Base-by-base conservation (phyloP, 2,329 filamentous ascomycete species). In the Calcarisporium arbuscula region DNA sequence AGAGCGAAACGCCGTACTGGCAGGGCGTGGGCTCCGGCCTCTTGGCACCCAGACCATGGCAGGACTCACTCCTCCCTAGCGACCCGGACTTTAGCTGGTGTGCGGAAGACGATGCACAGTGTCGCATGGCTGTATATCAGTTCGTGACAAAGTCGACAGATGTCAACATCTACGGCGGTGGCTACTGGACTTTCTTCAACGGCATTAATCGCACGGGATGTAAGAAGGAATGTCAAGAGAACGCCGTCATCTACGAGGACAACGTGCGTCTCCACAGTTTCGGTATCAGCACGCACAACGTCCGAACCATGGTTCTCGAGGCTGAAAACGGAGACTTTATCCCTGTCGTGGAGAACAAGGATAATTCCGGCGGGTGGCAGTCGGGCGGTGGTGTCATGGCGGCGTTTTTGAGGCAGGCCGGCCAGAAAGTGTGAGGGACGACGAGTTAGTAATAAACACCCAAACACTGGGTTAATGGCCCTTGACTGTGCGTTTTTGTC, bases 1-100 rank as follows among this genome's bases (percentile, higher is more conserved):
- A 72, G 45, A 63, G 60, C 34, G 68, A 71, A 44, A 62, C 62
- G 2, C 61, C 67, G 0, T 71, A 70, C 46, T 54, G 54, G 48
- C 51, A 62, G 32, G 58, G 54, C 4, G 36, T 41, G 10, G 49
- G 50, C n/a, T 53, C 52, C 11, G 54, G 50, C 2, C 42, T 53
- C 3, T 40, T 46, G 17, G 58, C 62, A 5, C 64, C 65, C 6
- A 46, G 49, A 4, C 65, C 65, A 3, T 68, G 64, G 60, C 41
- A 37, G 20, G 39, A 35, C 32, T 39, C 33, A 5, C 14, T 44
- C 40, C 14, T 51, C 46, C 28, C 17, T 32, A 11, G 36, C 36
- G 28, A 54, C 43, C 43, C 55, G 40, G 18, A 48, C 45, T 39
- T 60, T 51, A 44, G 43, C 39, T 32, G 54, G 43, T 46, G 41